Percentiles rank a stretch among this genome's conserved stretches.
phyloP scores from a whole-genome alignment of 768 basidiomycete species.

The Russula olivacea region DNA sequence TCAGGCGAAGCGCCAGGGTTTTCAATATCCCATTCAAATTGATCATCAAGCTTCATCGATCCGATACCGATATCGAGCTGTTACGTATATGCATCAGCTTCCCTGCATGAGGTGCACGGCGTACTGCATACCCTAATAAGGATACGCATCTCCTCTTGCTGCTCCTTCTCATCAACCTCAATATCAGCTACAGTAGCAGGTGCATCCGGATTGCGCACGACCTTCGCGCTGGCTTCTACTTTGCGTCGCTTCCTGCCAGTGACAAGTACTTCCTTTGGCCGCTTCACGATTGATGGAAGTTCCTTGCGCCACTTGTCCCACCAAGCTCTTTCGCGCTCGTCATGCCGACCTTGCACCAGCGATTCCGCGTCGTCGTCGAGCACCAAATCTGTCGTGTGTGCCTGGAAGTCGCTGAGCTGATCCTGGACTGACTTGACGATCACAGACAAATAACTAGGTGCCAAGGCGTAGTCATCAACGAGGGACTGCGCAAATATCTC shows the following conservation, averaged over 20 bases:
- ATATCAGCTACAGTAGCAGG: slow-evolving; percentile 55
- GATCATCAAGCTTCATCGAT: slow-evolving; percentile 87
- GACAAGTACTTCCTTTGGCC: slow-evolving; percentile 18
- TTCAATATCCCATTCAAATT: slow-evolving; percentile 96
- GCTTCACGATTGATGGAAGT: slow-evolving; percentile 36
- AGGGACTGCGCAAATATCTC: slow-evolving; percentile 86
- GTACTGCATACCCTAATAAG: slow-evolving; percentile 69
- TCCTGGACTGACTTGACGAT: slow-evolving; percentile 85
- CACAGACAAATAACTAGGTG: slow-evolving; percentile 52
- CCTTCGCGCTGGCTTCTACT: slow-evolving; percentile 25
- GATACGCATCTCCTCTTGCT: slow-evolving; percentile 86
- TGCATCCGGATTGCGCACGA: slow-evolving; percentile 13
- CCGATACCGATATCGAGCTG: slow-evolving; percentile 96
- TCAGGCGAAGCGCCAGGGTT: slow-evolving; percentile 79
- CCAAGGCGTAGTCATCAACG: slow-evolving; percentile 84
- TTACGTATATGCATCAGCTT: slow-evolving; percentile 31
- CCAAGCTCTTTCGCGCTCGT: slow-evolving; percentile 49
- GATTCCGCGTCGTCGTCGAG: slow-evolving; percentile 39
- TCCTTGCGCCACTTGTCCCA: slow-evolving; percentile 70
- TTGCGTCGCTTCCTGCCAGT: slow-evolving; percentile 24
- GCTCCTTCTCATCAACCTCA: slow-evolving; percentile 55
- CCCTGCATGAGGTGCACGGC: neutral
- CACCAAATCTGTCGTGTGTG: slow-evolving; percentile 49
- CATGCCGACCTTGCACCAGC: slow-evolving; percentile 40
- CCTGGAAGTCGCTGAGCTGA: slow-evolving; percentile 75